Conservation (phyloP, 495 filamentous ascomycete species). For the Neurospora sp. region DNA sequence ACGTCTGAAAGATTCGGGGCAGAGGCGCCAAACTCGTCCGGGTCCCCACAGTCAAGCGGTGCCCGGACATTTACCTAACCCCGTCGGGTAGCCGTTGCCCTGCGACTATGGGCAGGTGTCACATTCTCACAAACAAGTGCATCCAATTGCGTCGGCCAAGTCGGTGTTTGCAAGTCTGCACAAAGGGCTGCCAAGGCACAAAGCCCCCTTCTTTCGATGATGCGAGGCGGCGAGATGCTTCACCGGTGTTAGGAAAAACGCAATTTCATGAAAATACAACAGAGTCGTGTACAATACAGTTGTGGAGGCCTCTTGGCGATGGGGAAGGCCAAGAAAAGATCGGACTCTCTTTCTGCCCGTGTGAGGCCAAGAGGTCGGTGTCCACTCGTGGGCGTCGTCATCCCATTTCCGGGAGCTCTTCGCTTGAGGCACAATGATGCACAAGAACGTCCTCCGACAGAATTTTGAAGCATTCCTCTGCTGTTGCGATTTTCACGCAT, state of each 20-base stretch:
- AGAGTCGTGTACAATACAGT: background rate
- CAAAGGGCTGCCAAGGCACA: background rate
- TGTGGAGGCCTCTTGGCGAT: background rate
- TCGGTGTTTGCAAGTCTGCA: background rate
- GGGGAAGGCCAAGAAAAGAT: background rate
- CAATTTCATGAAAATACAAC: background rate
- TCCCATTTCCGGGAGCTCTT: background rate
- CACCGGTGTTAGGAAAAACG: background rate
- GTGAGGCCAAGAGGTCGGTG: background rate
- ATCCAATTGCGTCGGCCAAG: no score
- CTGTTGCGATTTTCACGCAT: background rate
- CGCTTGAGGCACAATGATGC: background rate
- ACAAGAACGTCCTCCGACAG: background rate
- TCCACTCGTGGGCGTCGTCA: background rate
- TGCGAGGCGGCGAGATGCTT: background rate
- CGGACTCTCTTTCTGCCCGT: background rate
- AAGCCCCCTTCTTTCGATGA: background rate
- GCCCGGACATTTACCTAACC: background rate
- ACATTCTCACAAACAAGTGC: background rate
- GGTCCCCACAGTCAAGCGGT: background rate
- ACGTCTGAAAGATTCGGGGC: background rate
- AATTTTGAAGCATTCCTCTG: background rate
- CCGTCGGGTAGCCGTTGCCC: background rate
- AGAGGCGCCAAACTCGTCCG: background rate
- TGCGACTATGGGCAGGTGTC: background rate